Percentiles rank a stretch among this genome's conserved stretches.
phyloP scores from a whole-genome alignment of 2,329 filamentous ascomycete species.

The Cladosporium sp. region DNA sequence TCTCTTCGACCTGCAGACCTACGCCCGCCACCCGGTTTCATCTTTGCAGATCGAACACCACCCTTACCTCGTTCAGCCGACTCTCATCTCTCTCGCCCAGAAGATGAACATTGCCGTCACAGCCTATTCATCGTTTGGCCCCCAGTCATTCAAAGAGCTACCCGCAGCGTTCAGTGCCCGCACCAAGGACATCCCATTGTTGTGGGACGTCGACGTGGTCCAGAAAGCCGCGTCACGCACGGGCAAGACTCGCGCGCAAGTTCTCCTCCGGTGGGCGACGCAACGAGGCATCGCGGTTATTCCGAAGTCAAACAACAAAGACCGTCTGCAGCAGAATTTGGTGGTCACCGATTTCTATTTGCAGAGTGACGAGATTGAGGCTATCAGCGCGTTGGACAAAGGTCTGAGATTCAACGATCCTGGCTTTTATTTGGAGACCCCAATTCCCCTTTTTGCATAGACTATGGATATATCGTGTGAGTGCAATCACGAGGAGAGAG shows the following conservation, averaged over 20 bases:
- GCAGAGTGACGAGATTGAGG: constrained; percentile 56
- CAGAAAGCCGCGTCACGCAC: constrained; percentile 63
- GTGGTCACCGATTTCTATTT: constrained; percentile 62
- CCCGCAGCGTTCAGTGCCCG: constrained; percentile 50
- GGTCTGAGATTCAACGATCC: constrained; percentile 73
- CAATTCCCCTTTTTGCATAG: constrained; percentile 5
- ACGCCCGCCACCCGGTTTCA: constrained; percentile 66
- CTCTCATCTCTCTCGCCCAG: constrained; percentile 64
- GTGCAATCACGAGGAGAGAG: neutral
- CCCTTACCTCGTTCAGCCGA: constrained; percentile 73
- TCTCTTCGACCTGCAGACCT: constrained; percentile 72
- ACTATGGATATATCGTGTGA: neutral
- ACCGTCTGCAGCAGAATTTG: constrained; percentile 58
- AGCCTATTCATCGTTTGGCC: constrained; percentile 79
- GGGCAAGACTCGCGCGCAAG: constrained; percentile 67
- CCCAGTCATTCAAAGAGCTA: constrained; percentile 71
- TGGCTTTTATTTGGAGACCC: constrained; percentile 3
- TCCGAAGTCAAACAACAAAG: constrained; percentile 63
- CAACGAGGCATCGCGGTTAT: constrained; percentile 77
- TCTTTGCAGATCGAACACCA: constrained; percentile 86
- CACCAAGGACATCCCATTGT: constrained; percentile 57
- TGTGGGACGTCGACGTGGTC: constrained; percentile 65
- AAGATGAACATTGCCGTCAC: constrained; percentile 67
- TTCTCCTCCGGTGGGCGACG: constrained; percentile 81
- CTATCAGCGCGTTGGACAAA: constrained; percentile 59